These are phyloP conservation scores for Apophysomyces elegans DNA, from an alignment of 371 early-diverging fungal species.

Conservation along the genomic window DNA sequence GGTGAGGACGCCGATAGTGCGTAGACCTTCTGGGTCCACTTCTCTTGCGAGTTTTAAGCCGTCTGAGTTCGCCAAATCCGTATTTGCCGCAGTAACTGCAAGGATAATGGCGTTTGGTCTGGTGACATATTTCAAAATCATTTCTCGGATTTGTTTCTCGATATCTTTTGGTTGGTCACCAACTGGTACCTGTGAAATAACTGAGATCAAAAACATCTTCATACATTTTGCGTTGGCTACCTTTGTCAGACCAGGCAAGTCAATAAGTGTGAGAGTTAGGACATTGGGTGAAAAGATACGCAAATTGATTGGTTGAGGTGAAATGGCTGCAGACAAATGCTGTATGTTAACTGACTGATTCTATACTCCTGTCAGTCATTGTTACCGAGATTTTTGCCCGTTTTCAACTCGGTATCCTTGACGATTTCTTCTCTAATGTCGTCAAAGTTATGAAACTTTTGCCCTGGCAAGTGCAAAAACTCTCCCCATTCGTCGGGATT, in stretches of 20 bases:
- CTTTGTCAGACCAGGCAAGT: constrained; percentile 98
- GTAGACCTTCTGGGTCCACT: constrained; percentile 96
- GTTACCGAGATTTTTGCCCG: constrained; percentile 86
- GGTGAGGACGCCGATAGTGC: constrained; percentile 99
- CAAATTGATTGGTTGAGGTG: constrained; percentile 94
- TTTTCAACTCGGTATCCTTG: constrained; percentile 91
- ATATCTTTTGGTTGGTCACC: constrained; percentile 99
- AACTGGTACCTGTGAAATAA: constrained; percentile 76
- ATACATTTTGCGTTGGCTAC: constrained; percentile 29
- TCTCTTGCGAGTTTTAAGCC: constrained; percentile 96
- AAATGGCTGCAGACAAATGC: constrained; percentile 63
- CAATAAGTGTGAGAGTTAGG: constrained; percentile 96
- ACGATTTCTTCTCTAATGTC: constrained; percentile 95
- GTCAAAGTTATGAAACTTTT: constrained; percentile 91
- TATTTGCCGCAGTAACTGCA: constrained; percentile 97
- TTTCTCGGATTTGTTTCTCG: constrained; percentile 96
- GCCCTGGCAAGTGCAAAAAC: constrained; percentile 93
- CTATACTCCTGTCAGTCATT: neutral
- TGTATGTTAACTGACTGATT: neutral
- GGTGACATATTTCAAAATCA: constrained; percentile 94
- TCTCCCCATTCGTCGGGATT: constrained; percentile 95
- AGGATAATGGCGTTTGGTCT: constrained; percentile 97
- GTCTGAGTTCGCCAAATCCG: constrained; percentile 99
- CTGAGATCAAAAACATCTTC: neutral
- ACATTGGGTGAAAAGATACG: constrained; percentile 95